Percentiles rank a stretch among this genome's conserved stretches.
Conservation (phyloP, 352 stramenopile genomes). For the Phytopythium chamaehyphon region DNA sequence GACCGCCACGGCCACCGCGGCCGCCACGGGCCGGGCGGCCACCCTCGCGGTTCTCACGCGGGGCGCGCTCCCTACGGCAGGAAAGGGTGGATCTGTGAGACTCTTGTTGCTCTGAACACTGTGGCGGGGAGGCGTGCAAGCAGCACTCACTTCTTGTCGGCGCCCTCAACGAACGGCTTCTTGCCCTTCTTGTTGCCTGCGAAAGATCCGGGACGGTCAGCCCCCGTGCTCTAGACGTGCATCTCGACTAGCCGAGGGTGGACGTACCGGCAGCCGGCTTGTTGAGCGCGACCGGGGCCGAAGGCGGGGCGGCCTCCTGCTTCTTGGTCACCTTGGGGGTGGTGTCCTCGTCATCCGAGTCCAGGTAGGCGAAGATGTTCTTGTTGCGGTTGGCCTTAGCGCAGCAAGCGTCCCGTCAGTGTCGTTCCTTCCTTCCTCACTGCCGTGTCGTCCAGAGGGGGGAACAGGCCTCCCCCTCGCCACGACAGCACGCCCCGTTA, state of each 20-base stretch:
- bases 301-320: constrained; percentile 42
- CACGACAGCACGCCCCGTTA: too few relatives aligned
- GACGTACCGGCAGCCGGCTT: constrained; percentile 50
- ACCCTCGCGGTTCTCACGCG: constrained; percentile 44
- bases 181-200: constrained; percentile 80
- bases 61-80: constrained; percentile 21
- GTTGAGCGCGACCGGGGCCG: constrained; percentile 65
- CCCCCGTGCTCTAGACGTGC: too few relatives aligned
- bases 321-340: constrained; percentile 58
- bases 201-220: too few relatives aligned
- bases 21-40: constrained; percentile 39
- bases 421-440: too few relatives aligned
- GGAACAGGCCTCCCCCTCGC: too few relatives aligned
- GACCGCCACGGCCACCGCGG: constrained; percentile 25
- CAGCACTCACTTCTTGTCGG: constrained; percentile 46
- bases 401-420: not conserved
- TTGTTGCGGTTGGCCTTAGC: constrained; percentile 42
- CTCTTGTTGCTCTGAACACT: not conserved
- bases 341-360: constrained; percentile 75
- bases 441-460: too few relatives aligned
- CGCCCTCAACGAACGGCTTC: constrained; percentile 40
- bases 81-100: not conserved
- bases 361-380: constrained; percentile 72
- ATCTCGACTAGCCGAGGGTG: too few relatives aligned
- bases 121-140: not conserved